phyloP scores from a whole-genome alignment of 2,329 filamentous ascomycete genomes.

The Ophiostoma tasmaniense region DNA sequence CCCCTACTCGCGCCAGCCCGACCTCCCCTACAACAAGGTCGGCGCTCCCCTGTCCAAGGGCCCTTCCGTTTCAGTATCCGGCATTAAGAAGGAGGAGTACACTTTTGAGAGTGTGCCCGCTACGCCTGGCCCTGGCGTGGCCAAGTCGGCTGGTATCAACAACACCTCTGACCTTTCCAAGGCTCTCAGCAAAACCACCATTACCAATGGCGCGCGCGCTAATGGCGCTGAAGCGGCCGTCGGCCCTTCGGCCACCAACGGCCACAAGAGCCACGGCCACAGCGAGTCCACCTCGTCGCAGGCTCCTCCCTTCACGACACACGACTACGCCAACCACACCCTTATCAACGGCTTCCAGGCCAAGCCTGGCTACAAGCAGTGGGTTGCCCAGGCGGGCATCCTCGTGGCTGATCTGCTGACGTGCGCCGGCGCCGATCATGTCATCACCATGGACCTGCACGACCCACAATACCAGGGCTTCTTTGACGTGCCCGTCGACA shows the following conservation, averaged over 20 bases:
- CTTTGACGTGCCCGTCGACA: constrained; percentile 97
- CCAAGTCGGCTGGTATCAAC: constrained; percentile 55
- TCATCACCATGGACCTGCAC: constrained; percentile 91
- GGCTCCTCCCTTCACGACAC: constrained; percentile 48
- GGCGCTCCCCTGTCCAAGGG: constrained; percentile 74
- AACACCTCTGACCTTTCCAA: constrained; percentile 68
- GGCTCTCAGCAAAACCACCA: constrained; percentile 59
- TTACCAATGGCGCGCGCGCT: constrained; percentile 37
- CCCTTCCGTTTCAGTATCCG: constrained; percentile 38
- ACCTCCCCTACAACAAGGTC: constrained; percentile 92
- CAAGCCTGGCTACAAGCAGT: constrained; percentile 93
- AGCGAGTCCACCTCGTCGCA: constrained; percentile 34
- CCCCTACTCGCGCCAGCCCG: constrained; percentile 92
- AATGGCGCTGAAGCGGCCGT: constrained; percentile 31
- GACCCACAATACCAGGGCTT: constrained; percentile 97
- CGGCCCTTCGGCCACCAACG: constrained; percentile 20
- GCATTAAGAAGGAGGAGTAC: constrained; percentile 46
- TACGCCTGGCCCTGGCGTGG: constrained; percentile 66
- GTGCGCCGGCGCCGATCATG: constrained; percentile 90
- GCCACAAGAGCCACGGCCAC: constrained; percentile 30
- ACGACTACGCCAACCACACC: constrained; percentile 55
- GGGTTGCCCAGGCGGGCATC: constrained; percentile 95
- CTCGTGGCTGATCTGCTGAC: constrained; percentile 90
- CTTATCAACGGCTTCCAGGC: constrained; percentile 56
- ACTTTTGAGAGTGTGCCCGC: constrained; percentile 89